A percentile compares a stretch with the other conserved stretches of the same genome.
Evolutionary conservation across 176 grass and related monocot genomes (phyloP).

Genomic region (Pontederia crassipes): DNA sequence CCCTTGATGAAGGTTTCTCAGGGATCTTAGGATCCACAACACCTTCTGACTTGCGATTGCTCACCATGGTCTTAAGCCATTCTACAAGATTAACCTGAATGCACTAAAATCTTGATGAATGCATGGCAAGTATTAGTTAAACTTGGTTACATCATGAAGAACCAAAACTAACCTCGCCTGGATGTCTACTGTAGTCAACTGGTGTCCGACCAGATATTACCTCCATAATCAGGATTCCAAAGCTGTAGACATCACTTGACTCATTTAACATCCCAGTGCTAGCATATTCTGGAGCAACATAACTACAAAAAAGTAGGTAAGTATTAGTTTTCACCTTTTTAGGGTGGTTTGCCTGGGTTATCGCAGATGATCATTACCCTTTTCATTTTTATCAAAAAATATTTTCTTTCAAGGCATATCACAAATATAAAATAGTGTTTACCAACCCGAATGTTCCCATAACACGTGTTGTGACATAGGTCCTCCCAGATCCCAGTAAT

Average conservation of each 20-base stretch:
- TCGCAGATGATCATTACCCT: slow-evolving; percentile 2
- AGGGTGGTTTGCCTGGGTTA: not conserved
- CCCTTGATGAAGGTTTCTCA: slow-evolving; percentile 73
- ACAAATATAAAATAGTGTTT: not conserved
- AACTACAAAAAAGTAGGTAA: slow-evolving; percentile 39
- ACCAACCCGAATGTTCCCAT: slow-evolving; percentile 98
- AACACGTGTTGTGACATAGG: slow-evolving; percentile 87
- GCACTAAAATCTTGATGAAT: not conserved
- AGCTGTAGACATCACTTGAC: slow-evolving; percentile 92
- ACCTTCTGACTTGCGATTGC: slow-evolving; percentile 84
- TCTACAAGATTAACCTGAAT: slow-evolving; percentile 97
- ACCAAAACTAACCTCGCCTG: slow-evolving; percentile 59
- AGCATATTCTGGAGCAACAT: slow-evolving; percentile 93
- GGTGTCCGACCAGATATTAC: slow-evolving; percentile 84
- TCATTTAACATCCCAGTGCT: slow-evolving; percentile 98
- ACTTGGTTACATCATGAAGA: not conserved
- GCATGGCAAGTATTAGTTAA: slow-evolving; percentile 11
- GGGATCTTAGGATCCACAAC: slow-evolving; percentile 95
- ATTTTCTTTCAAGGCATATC: not conserved
- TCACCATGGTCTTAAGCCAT: slow-evolving; percentile 92
- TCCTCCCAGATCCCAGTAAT: slow-evolving; percentile 80
- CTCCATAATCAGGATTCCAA: slow-evolving; percentile 98
- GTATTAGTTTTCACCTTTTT: slow-evolving; percentile 9
- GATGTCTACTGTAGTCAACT: slow-evolving; percentile 82
- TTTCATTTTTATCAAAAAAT: not conserved